Conservation (phyloP, 805 yeast species). For the Myxozyma vanderwaltii region DNA sequence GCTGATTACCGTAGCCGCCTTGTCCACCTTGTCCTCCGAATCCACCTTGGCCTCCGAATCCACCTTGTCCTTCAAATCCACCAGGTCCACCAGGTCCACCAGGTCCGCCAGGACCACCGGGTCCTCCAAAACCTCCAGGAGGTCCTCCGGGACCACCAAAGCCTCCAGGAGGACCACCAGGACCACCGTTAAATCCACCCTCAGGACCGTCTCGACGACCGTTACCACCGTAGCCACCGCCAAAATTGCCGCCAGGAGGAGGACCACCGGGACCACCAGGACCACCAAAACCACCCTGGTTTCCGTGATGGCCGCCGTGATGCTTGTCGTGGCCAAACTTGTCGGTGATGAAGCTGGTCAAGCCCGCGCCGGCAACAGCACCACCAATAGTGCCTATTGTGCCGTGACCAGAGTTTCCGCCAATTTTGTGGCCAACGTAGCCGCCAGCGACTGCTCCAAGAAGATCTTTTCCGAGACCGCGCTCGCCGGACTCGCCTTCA, state of each 20-base stretch:
- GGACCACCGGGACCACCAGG: constrained; percentile 12
- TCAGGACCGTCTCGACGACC: constrained; percentile 21
- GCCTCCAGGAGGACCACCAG: constrained; percentile 10
- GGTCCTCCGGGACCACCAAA: constrained; percentile 20
- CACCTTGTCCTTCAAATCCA: background rate
- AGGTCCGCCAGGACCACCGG: constrained; percentile 18
- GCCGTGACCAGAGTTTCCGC: constrained; percentile 27
- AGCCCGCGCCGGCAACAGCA: constrained; percentile 27
- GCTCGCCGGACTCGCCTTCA: constrained; percentile 20
- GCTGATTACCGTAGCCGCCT: background rate
- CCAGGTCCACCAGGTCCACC: constrained; percentile 21
- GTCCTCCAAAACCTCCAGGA: background rate
- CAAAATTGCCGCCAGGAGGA: background rate
- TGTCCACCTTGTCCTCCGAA: constrained; percentile 12
- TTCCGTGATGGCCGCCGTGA: constrained; percentile 3
- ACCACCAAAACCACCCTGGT: constrained; percentile 6
- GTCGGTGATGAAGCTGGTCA: constrained; percentile 14
- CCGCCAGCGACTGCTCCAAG: constrained; percentile 28
- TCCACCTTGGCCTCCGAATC: background rate
- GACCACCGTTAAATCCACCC: constrained; percentile 13
- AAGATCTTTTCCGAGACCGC: constrained; percentile 27
- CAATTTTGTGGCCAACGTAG: constrained; percentile 27
- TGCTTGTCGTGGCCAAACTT: background rate
- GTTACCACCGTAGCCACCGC: constrained; percentile 15
- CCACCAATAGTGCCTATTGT: constrained; percentile 29